These are phyloP conservation scores for Fennellomyces sp. DNA, from an alignment of 371 early-diverging fungal genomes.

Conservation along the genomic window DNA sequence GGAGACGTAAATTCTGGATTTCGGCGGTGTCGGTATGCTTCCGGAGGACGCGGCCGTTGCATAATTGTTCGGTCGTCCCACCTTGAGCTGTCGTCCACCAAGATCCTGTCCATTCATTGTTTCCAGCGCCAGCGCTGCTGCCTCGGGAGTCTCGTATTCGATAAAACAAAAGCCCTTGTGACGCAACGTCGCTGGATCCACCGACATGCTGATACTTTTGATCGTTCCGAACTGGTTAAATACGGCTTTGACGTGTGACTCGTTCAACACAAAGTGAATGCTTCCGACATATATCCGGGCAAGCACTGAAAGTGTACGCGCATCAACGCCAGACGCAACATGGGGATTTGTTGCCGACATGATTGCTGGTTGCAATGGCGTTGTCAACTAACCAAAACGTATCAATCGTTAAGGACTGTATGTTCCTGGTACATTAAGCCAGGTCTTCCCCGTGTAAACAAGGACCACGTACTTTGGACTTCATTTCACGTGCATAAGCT, in stretches of 20 bases:
- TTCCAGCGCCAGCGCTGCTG: slow-evolving; percentile 74
- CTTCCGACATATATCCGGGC: slow-evolving; percentile 85
- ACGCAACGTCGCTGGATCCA: slow-evolving; percentile 70
- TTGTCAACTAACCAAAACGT: slow-evolving; percentile 29
- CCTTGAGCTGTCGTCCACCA: slow-evolving; percentile 41
- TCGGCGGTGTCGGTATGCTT: slow-evolving; percentile 54
- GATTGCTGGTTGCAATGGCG: slow-evolving; percentile 56
- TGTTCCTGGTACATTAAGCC: too few species aligned
- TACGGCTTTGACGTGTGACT: slow-evolving; percentile 71
- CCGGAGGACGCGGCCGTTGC: slow-evolving; percentile 24
- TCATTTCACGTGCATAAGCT: slow-evolving; percentile 51
- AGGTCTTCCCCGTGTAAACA: neutral
- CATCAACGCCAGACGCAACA: slow-evolving; percentile 42
- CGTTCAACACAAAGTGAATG: slow-evolving; percentile 77
- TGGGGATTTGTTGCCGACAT: slow-evolving; percentile 33
- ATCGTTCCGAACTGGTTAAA: slow-evolving; percentile 78
- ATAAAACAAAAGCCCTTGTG: slow-evolving; percentile 91
- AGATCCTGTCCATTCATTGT: slow-evolving; percentile 39
- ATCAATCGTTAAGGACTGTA: too few species aligned
- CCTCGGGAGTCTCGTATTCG: slow-evolving; percentile 85
- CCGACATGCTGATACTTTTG: slow-evolving; percentile 70
- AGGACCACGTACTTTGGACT: slow-evolving; percentile 25
- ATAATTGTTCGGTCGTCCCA: slow-evolving; percentile 42
- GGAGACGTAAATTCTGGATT: slow-evolving; percentile 72
- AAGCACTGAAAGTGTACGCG: slow-evolving; percentile 57